phyloP scores from a whole-genome alignment of 2,329 filamentous ascomycete species.

The Cryphonectria carpinicola region DNA sequence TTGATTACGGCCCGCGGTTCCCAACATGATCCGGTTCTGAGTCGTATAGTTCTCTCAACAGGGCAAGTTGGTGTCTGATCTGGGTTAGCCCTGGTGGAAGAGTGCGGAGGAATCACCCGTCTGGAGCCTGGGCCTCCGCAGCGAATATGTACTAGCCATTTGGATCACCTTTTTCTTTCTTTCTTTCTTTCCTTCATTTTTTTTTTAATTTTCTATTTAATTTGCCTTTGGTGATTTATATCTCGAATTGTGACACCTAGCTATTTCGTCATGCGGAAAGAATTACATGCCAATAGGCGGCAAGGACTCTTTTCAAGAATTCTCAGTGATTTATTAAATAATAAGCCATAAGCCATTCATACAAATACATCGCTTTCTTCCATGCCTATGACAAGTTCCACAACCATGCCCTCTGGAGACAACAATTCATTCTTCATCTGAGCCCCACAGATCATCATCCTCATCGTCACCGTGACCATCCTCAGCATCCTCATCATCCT shows the following conservation, averaged over 20 bases:
- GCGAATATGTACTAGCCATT: constrained; percentile 7
- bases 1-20: neutral
- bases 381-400: neutral
- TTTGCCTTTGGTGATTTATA: no score
- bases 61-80: neutral
- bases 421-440: neutral
- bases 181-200: no score
- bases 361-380: no score
- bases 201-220: no score
- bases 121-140: constrained; percentile 4
- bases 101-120: neutral
- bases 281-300: no score
- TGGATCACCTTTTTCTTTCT: neutral
- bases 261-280: no score
- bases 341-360: no score
- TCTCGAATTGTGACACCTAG: no score
- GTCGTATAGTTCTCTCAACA: neutral
- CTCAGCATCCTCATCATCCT: neutral
- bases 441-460: neutral
- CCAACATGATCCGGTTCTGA: neutral
- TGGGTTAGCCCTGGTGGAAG: constrained; percentile 6
- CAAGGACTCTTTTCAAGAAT: no score
- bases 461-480: neutral
- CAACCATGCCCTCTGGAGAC: neutral
- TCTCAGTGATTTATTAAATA: no score